Base-by-base conservation (phyloP, 495 filamentous ascomycete species). In the Podospora pseudoanserina region DNA sequence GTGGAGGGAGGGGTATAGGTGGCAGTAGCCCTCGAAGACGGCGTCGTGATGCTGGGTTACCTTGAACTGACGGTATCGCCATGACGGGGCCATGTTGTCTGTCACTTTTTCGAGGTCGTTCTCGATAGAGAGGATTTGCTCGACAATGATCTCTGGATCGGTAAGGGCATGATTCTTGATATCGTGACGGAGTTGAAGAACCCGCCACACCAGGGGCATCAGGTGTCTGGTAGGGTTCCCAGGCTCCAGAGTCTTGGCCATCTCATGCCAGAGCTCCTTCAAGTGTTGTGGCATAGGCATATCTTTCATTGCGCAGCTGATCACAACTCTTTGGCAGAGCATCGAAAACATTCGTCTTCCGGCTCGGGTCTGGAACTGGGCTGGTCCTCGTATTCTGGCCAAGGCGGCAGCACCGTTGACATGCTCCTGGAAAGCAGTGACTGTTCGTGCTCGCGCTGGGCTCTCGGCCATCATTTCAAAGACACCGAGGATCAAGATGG, bases 401-500 rank as follows among this genome's bases (percentile, higher is more conserved):
- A 91, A 76, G 0, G 86, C 83, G 0, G 81, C 82, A 2, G 87
- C 86, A 11, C 88, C 88, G 49, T 81, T 81, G 66, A 89, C 82
- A 74, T 91, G 88, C 60, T 83, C 83, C 53, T 82, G 84, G 80
- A 87, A 90, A 2, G 83, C 83, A 20, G 79, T 75, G 30, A 87
- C 78, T 28, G 81, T 82, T 56, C 74, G 66, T 28, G 77, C 79
- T 49, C 77, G 73, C 13, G 79, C 77, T 9, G 78, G 73, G 66
- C 79, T 77, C 65, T 84, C 84, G 0, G 82, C 80, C 55, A 88
- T 80, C 67, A 86, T 81, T 70, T 79, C 86, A 64, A 86, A 89
- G 3, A 87, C 74, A n/a, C 83, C 83, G 53, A 91, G 79, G 44
- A 89, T 81, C 26, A 91, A 77, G 44, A 89, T 84, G 1, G 86